Base-by-base conservation (phyloP, 768 basidiomycete genomes). In the Aureoboletus auriporus region DNA sequence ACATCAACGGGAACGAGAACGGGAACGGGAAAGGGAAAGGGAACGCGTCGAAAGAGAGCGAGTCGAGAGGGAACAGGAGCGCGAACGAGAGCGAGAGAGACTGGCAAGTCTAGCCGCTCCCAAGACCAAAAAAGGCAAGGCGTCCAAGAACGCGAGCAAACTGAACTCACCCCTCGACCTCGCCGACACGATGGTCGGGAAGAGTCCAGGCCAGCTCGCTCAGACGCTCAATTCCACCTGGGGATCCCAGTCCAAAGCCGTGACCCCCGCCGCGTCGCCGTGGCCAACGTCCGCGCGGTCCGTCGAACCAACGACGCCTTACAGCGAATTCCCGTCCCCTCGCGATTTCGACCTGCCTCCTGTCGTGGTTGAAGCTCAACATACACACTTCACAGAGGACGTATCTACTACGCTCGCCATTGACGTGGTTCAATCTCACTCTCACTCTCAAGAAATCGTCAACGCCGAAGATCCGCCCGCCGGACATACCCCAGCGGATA, bases 141-240 rank as follows among this genome's bases (percentile, higher is more conserved):
- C 16, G 4, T 5, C 36, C 51, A 55, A 65, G 58, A 42, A 57
- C 34, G 38, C 57, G 26, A 64, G 52, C 50, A 62, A 64, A 47
- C 52, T 42, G 4, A 57, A 3, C 41, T 60, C 63, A 14, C 62
- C 66, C 27, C 51, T 74, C 59, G 65, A 71, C 53, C 46, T 63
- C 53, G 59, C 64, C 57, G 56, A 74, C 63, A 54, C 68, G 13
- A 59, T 68, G 16, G 70, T 69, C 20, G 69, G 71, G 27, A 70
- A 69, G 40, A 68, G 68, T 31, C 60, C 71, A 11, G 64, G 66
- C 10, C 68, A 63, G 44, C 69, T 79, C 17, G 72, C 59, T 1
- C 69, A 79, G 2, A 57, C 73, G 5, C 71, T 79, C 38, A 71
- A 59, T 17, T 70, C 77, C 0, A 68, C 79, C 6, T 80, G 80